These are phyloP conservation scores for Stagonosporopsis cucurbitacearum DNA, from an alignment of 2,329 filamentous ascomycete genomes.

Conservation along the genomic window DNA sequence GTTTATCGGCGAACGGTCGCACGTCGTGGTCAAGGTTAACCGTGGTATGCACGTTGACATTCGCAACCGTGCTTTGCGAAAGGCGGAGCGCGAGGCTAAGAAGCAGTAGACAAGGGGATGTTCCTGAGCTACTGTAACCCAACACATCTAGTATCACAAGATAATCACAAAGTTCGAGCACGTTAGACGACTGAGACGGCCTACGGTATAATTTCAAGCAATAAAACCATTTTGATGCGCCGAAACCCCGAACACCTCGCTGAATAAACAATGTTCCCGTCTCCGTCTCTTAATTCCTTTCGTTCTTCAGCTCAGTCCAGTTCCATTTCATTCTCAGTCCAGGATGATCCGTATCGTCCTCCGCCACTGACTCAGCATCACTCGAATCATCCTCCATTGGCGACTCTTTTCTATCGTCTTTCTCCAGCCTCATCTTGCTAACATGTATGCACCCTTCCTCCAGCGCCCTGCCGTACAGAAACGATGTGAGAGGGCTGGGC, in stretches of 20 bases:
- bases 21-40: slow-evolving; percentile 66
- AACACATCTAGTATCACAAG: neutral
- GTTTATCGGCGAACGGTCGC: slow-evolving; percentile 64
- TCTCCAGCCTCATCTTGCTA: slow-evolving; percentile 14
- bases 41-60: slow-evolving; percentile 81
- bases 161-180: neutral
- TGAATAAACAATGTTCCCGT: neutral
- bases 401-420: neutral
- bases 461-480: slow-evolving; percentile 20
- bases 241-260: slow-evolving; percentile 5
- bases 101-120: slow-evolving; percentile 52
- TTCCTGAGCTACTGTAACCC: neutral
- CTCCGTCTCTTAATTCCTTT: neutral
- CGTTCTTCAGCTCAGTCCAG: slow-evolving; percentile 19
- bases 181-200: neutral
- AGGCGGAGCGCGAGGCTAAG: slow-evolving; percentile 82
- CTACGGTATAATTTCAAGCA: neutral
- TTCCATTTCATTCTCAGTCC: slow-evolving; percentile 23
- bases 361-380: slow-evolving; percentile 18
- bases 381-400: slow-evolving; percentile 4
- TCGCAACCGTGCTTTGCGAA: slow-evolving; percentile 79
- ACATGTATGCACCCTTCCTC: slow-evolving; percentile 26
- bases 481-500: slow-evolving; percentile 17
- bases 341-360: slow-evolving; percentile 19
- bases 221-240: slow-evolving; percentile 1